Evolutionary conservation across 1,284 basidiomycete species (phyloP).

Genomic region (Tilletia setariae): DNA sequence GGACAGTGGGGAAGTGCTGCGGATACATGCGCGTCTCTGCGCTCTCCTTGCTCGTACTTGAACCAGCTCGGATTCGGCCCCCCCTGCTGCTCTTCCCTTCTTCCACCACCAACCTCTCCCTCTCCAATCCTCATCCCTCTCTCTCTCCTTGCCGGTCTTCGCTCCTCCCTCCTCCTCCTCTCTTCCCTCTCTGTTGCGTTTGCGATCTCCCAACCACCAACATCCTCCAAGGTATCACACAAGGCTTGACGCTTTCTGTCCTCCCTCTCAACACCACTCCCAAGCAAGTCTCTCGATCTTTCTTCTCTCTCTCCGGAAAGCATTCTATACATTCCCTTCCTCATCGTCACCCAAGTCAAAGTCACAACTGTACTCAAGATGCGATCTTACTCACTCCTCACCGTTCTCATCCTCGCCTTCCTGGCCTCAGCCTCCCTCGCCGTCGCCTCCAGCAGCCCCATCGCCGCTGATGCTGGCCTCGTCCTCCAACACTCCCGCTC

Average conservation of each 20-base stretch:
- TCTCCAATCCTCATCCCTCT: not conserved
- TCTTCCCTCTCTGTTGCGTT: not conserved
- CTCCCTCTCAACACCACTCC: not conserved
- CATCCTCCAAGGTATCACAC: conserved; percentile 3
- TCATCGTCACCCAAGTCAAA: not conserved
- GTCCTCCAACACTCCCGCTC: not conserved
- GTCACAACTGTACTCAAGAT: conserved; percentile 14
- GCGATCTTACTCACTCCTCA: conserved; percentile 12
- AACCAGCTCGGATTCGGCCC: not conserved
- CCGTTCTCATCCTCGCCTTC: conserved; percentile 13
- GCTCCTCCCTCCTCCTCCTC: not conserved
- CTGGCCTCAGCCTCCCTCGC: conserved; percentile 9
- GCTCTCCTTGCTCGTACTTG: too few relatives aligned
- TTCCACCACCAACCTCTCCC: not conserved
- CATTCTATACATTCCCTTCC: not conserved
- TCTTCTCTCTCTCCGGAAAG: not conserved
- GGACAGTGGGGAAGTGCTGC: too few relatives aligned
- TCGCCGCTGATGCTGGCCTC: not conserved
- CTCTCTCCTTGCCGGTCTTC: not conserved
- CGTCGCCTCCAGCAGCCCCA: not conserved
- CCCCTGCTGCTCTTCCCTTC: not conserved
- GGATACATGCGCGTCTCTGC: too few relatives aligned
- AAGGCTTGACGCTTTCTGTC: conserved; percentile 8
- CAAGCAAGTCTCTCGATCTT: not conserved
- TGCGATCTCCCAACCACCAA: not conserved